phyloP scores from a whole-genome alignment of 441 rosid genomes.

The Bruguiera hainesii region DNA sequence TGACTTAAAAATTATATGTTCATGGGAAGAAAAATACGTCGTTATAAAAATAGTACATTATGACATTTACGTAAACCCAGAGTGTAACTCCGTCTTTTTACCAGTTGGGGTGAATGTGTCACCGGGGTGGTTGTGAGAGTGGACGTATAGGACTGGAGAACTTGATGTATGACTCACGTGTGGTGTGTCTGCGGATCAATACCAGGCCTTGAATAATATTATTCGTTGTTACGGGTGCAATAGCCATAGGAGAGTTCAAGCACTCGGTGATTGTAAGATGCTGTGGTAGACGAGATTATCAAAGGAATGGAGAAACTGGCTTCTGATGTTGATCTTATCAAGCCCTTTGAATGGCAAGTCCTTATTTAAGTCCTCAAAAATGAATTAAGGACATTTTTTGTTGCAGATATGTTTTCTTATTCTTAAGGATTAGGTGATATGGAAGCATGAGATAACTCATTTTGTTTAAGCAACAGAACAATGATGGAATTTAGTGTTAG shows the following conservation, averaged over 20 bases:
- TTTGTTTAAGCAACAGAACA: background rate
- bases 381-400: no score
- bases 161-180: conserved; percentile 37
- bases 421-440: background rate
- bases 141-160: conserved; percentile 33
- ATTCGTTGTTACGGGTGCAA: conserved; percentile 8
- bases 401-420: no score
- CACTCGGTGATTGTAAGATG: conserved; percentile 67
- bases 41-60: no score
- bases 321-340: conserved; percentile 65
- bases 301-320: conserved; percentile 83
- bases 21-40: no score
- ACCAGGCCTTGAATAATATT: background rate
- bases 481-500: no score
- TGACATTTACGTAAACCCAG: no score
- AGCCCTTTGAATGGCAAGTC: conserved; percentile 75
- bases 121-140: conserved; percentile 18
- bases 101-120: conserved; percentile 14
- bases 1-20: no score
- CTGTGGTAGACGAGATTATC: conserved; percentile 54
- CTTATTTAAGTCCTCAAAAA: background rate
- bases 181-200: conserved; percentile 22
- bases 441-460: background rate
- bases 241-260: conserved; percentile 61
- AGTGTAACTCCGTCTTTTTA: background rate